Base-by-base conservation (phyloP, 768 basidiomycete species). In the Tylopilus vinaceipallidus region DNA sequence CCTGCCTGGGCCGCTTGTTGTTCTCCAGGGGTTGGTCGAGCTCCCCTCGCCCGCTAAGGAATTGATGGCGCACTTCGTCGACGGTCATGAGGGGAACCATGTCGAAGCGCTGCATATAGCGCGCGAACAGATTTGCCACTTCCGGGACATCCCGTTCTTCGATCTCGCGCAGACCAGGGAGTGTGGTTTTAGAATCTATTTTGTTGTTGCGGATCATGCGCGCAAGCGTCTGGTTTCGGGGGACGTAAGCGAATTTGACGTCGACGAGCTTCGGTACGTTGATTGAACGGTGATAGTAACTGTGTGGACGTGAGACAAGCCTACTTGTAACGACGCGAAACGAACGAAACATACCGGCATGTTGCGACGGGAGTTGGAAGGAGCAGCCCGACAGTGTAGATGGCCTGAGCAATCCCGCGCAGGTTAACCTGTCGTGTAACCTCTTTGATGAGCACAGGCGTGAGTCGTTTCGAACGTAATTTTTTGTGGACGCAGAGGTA, bases 401-500 rank as follows among this genome's bases (percentile, higher is more conserved):
- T 88, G 8, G 97, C 97, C 68, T 99, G 97, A 75, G 97, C 98
- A 45, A 97, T 77, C 27, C 91, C 91, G 54, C 83, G 79, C 32
- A 98, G 77, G 66, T 98, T 83, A 45, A 90, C 89, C 63, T 91
- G 91, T 19, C 97, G 79, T 0, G 97, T 98, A 22, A 98, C 88
- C 64, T 99, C 97, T 66, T 97, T 97, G 72, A 99, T 98, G 42
- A 99, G 78, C 12, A 98, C 91, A 1, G 97, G 97, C 0, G 97
- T 86, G 20, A 98, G 75, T 34, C 97, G 88, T 67, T 98, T 98
- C 0, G 92, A 90, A 16, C 97, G 87, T 30, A 98, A 73, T 69
- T 97, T 98, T 75, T 99, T 99, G 79, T 97, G 95, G 1, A 98
- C 85, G 61, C 93, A 95, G 42, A 99, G 86, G 70, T 91, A 98